These are phyloP conservation scores for Nematocida displodere DNA, from an alignment of 371 early-diverging fungal species.

Conservation along the genomic window DNA sequence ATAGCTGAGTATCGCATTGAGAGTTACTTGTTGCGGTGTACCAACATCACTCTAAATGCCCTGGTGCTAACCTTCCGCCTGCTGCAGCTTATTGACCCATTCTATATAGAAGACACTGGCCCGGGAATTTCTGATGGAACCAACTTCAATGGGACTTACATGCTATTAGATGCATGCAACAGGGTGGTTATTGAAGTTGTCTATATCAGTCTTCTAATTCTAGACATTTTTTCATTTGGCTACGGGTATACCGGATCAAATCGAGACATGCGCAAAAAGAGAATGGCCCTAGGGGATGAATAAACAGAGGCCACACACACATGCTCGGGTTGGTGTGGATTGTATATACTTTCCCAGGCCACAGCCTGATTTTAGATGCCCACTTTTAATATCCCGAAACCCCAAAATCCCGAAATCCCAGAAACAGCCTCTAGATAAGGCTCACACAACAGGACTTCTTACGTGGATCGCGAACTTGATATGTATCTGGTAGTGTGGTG, in stretches of 20 bases:
- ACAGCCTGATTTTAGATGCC: too few species aligned
- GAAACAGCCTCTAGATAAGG: too few species aligned
- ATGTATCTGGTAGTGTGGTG: conserved; percentile 20
- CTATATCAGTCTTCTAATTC: neutral
- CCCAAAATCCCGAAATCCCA: too few species aligned
- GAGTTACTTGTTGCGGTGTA: neutral
- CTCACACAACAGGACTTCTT: too few species aligned
- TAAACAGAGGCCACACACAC: too few species aligned
- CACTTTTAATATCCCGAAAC: too few species aligned
- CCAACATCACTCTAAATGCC: neutral
- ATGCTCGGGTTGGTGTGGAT: too few species aligned
- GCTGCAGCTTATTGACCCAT: neutral
- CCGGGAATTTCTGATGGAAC: neutral
- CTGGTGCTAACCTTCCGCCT: neutral
- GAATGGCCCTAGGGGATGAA: too few species aligned
- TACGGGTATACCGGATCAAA: too few species aligned
- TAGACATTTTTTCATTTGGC: neutral
- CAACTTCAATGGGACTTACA: neutral
- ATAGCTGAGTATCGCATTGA: neutral
- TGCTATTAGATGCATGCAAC: neutral
- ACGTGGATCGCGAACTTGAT: neutral
- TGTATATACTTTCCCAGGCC: too few species aligned
- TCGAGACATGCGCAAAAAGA: too few species aligned
- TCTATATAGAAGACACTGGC: neutral
- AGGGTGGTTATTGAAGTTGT: neutral